Evolutionary conservation across 2,329 filamentous ascomycete genomes (phyloP), one percentile per base, ranked within the genome.

Genomic region (Fonsecaea monophora): DNA sequence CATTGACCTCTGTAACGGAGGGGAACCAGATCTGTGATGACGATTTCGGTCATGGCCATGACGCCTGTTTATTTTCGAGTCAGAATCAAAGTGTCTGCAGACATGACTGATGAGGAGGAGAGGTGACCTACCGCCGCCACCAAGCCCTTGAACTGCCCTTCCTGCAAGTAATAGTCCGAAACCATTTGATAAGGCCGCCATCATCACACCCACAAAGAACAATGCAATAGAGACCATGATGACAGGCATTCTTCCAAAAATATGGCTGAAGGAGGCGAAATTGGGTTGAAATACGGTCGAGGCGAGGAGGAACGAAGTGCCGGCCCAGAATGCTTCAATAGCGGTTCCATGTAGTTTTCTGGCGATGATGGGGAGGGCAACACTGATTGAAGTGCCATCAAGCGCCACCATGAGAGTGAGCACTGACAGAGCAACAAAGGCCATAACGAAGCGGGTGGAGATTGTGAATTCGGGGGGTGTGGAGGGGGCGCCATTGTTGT

Each of bases 241-340:
- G 30, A 82, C 71, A 0, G 78, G 77, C 53, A 79, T 79, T 3
- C 82, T 78, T 8, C 82, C 82, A 55, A 84, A 83, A 21, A 83
- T 81, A 53, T 82, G 78, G 4, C 81, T 83, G 45, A 84, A 75
- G 0, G 79, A 78, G 3, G 80, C 80, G 58, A 82, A 81, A 67
- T 78, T 81, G 0, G 84, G 84, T 71, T 86, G 83, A 66, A 85
- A 84, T 30, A 85, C 84, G 0, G 89, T 87, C 64, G 85, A 87
- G 2, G 88, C 86, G 4, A 92, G 82, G 4, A 92, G 80, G 70
- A 90, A 92, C 15, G 87, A 87, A 4, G 89, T 91, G 1, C 89
- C 89, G 12, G 87, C 85, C 90, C 89, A 92, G 73, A 91, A 91
- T 0, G 88, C 87, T 76, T 91, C 82, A 37, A 87, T 83, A 2